Percentiles rank a stretch among this genome's conserved stretches.
These are phyloP conservation scores for Plasmodium knowlesi DNA, from an alignment of 169 alveolate species.

Conservation along the genomic window DNA sequence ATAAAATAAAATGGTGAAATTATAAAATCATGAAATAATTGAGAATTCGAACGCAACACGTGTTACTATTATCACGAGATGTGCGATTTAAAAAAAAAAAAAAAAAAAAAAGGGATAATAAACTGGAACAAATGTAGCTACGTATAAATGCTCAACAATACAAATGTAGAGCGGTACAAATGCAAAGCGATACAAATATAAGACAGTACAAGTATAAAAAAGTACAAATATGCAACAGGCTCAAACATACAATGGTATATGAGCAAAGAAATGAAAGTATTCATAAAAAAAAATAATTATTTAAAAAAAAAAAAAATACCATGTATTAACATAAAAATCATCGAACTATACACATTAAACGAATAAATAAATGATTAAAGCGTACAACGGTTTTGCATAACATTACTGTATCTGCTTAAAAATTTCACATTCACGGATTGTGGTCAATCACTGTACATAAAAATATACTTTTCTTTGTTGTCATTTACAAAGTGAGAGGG, in stretches of 20 bases:
- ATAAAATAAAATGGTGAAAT: background rate
- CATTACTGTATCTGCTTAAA: background rate
- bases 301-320: background rate
- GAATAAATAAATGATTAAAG: background rate
- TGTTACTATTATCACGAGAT: background rate
- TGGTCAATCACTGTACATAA: background rate
- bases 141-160: background rate
- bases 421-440: background rate
- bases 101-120: background rate
- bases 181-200: background rate
- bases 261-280: background rate
- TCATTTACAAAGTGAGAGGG: background rate
- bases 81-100: background rate
- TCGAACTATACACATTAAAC: background rate
- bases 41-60: background rate
- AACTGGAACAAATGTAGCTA: background rate
- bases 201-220: background rate
- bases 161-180: background rate
- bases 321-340: background rate
- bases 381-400: background rate
- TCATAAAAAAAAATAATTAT: background rate
- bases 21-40: background rate
- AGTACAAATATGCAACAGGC: background rate
- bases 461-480: background rate
- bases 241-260: background rate